These are phyloP conservation scores for Antitrichia curtipendula DNA, from an alignment of 225 moss, liverwort and hornwort genomes.

Conservation along the genomic window DNA sequence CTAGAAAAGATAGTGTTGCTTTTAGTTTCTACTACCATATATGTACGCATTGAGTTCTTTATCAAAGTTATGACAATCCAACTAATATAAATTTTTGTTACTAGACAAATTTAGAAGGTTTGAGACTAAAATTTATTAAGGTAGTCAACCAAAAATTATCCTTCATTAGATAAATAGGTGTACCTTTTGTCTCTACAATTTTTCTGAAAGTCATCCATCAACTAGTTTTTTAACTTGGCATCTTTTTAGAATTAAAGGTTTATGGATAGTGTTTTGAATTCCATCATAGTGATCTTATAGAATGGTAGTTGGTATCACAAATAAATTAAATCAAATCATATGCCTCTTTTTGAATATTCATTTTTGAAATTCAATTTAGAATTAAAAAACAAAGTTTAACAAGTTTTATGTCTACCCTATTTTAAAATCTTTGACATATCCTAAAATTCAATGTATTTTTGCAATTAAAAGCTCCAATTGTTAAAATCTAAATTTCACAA, in stretches of 20 bases:
- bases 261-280: background rate
- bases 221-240: background rate
- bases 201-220: background rate
- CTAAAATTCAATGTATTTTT: background rate
- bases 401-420: background rate
- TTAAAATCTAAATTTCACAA: background rate
- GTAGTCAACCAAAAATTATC: background rate
- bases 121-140: background rate
- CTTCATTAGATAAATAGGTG: accelerated
- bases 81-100: no score
- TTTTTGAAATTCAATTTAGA: background rate
- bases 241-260: background rate
- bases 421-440: background rate
- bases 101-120: background rate
- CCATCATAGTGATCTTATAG: accelerated
- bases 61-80: no score
- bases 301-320: background rate
- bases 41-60: no score
- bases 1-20: no score
- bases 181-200: background rate
- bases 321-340: background rate
- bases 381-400: no score
- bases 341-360: background rate
- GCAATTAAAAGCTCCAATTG: background rate
- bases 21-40: no score